These are phyloP conservation scores for Drechslerella coelobrocha DNA, from an alignment of 2,329 filamentous ascomycete species.

Conservation along the genomic window DNA sequence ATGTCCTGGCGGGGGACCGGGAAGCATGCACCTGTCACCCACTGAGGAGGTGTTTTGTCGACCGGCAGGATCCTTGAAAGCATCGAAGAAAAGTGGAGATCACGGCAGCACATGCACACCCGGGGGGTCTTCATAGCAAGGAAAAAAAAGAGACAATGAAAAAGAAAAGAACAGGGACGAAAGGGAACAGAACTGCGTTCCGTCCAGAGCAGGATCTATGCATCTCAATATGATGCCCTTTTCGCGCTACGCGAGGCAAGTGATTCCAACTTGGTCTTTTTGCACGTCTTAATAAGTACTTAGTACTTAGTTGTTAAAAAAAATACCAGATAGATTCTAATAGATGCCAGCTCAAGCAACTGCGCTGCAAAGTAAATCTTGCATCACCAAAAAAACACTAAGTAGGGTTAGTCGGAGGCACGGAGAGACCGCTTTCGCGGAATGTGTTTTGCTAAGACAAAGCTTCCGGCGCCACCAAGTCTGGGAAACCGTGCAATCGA, in stretches of 20 bases:
- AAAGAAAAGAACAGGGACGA: neutral
- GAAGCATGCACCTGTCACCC: conserved; percentile 49
- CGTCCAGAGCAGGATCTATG: conserved; percentile 30
- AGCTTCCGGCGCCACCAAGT: conserved; percentile 8
- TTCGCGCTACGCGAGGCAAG: conserved; percentile 3
- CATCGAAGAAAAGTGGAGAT: conserved; percentile 42
- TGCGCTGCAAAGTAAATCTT: neutral
- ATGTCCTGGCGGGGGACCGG: conserved; percentile 49
- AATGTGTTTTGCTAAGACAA: conserved; percentile 5
- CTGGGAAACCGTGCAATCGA: conserved; percentile 14
- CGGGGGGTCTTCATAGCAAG: neutral
- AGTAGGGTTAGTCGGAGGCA: neutral
- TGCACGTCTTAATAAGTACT: no score
- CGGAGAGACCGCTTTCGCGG: neutral
- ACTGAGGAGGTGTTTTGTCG: conserved; percentile 29
- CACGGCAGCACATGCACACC: conserved; percentile 20
- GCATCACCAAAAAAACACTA: neutral
- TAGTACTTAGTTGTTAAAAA: neutral
- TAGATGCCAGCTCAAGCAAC: neutral
- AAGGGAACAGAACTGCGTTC: conserved; percentile 18
- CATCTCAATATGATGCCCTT: conserved; percentile 8
- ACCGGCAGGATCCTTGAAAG: conserved; percentile 45
- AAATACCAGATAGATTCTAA: conserved; percentile 4
- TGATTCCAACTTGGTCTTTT: neutral
- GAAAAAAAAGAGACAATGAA: neutral